These are phyloP conservation scores for Paecilomyces variotii DNA, from an alignment of 2,329 filamentous ascomycete genomes.

Conservation along the genomic window DNA sequence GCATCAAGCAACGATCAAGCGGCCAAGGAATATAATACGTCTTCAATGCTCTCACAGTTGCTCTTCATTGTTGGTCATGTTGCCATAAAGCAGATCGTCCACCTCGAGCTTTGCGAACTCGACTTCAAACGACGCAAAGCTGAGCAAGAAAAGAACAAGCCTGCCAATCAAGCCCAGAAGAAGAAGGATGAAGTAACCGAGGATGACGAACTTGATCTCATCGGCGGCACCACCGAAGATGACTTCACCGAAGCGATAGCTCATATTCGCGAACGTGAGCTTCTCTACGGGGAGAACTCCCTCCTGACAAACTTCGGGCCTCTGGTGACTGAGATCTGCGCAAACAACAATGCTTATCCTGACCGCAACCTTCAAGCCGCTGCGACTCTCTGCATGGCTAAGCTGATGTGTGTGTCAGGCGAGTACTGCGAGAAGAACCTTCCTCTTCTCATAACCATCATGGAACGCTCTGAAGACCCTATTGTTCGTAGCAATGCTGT, in stretches of 20 bases:
- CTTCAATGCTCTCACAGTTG: conserved; percentile 76
- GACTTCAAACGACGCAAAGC: conserved; percentile 93
- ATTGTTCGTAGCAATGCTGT: conserved; percentile 94
- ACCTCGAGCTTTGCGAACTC: conserved; percentile 91
- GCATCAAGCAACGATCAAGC: conserved; percentile 24
- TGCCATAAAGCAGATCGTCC: conserved; percentile 97
- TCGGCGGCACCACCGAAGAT: conserved; percentile 91
- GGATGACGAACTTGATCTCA: conserved; percentile 86
- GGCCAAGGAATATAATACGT: conserved; percentile 54
- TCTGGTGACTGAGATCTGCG: conserved; percentile 85
- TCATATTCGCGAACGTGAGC: conserved; percentile 74
- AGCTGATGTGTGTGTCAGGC: conserved; percentile 96
- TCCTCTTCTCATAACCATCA: conserved; percentile 90
- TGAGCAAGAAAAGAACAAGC: conserved; percentile 42
- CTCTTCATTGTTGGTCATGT: conserved; percentile 94
- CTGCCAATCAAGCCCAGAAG: conserved; percentile 34
- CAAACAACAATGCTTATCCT: conserved; percentile 85
- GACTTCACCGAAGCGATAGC: conserved; percentile 84
- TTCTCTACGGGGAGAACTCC: conserved; percentile 74
- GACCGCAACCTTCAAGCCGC: conserved; percentile 87
- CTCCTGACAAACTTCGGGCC: conserved; percentile 87
- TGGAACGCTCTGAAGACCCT: conserved; percentile 86
- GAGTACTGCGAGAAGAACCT: conserved; percentile 95
- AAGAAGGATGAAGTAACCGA: conserved; percentile 54
- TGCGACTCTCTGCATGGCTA: conserved; percentile 87